Evolutionary conservation across 208 protist species (phyloP).

Genomic region (Ichthyophonus hoferi): DNA sequence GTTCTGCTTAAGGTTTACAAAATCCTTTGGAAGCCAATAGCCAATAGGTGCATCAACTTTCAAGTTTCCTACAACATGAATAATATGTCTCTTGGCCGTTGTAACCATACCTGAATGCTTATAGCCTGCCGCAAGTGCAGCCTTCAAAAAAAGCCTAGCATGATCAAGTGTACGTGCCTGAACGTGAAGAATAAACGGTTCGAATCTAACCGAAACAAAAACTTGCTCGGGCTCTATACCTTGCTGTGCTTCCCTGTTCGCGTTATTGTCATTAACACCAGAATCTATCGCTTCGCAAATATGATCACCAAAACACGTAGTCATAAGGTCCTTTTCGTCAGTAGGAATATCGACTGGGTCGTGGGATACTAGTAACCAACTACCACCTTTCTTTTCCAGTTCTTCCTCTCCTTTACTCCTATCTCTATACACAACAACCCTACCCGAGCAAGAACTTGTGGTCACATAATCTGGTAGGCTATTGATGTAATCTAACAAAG

Average conservation of each 20-base stretch:
- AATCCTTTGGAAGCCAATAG: not conserved
- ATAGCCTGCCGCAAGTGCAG: not conserved
- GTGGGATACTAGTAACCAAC: conserved; percentile 13
- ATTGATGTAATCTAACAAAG: conserved; percentile 3
- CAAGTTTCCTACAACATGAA: not conserved
- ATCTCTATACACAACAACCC: conserved; percentile 29
- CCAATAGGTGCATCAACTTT: conserved; percentile 9
- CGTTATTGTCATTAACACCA: too few species aligned
- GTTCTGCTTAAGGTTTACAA: not conserved
- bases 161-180: not conserved
- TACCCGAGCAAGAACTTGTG: conserved; percentile 14
- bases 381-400: not conserved
- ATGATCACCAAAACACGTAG: not conserved
- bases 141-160: not conserved
- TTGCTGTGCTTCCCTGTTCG: not conserved
- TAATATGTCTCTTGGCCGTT: not conserved
- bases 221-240: not conserved
- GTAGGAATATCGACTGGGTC: not conserved
- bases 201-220: not conserved
- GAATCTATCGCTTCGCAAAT: too few species aligned
- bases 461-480: not conserved
- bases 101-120: conserved; percentile 15
- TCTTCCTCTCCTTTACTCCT: not conserved
- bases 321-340: not conserved
- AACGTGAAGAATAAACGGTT: conserved; percentile 16